Percentiles rank a stretch among this genome's conserved stretches.
Evolutionary conservation across 1,139 yeast species (phyloP).

Genomic region (Diutina neorugosa): DNA sequence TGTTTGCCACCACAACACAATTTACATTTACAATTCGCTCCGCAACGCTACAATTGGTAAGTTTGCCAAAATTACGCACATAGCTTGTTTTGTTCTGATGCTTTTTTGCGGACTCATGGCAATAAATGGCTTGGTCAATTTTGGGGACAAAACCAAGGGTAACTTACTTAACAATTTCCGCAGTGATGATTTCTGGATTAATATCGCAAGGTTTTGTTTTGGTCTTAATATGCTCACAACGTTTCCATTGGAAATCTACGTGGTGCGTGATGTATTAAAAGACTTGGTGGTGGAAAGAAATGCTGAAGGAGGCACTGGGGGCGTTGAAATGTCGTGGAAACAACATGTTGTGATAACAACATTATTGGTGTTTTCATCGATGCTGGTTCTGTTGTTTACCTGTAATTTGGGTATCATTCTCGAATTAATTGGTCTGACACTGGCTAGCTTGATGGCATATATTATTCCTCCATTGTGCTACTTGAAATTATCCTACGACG

Average conservation of each 20-base stretch:
- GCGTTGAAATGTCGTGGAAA: slow-evolving; percentile 27
- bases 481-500: slow-evolving; percentile 47
- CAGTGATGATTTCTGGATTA: slow-evolving; percentile 57
- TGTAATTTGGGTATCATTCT: slow-evolving; percentile 83
- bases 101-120: slow-evolving; percentile 73
- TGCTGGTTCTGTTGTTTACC: slow-evolving; percentile 67
- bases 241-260: slow-evolving; percentile 82
- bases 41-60: slow-evolving; percentile 63
- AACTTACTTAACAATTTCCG: slow-evolving; percentile 81
- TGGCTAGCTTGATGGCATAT: slow-evolving; percentile 88
- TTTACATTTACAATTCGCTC: slow-evolving; percentile 77
- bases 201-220: slow-evolving; percentile 81
- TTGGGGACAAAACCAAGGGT: slow-evolving; percentile 73
- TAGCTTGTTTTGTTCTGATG: slow-evolving; percentile 75
- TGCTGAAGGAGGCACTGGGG: slow-evolving; percentile 16
- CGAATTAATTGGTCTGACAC: slow-evolving; percentile 85
- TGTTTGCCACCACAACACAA: slow-evolving; percentile 91
- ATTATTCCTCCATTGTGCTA: slow-evolving; percentile 83
- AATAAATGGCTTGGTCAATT: slow-evolving; percentile 62
- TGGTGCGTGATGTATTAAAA: slow-evolving; percentile 71
- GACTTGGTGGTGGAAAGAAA: slow-evolving; percentile 37
- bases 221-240: slow-evolving; percentile 94
- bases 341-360: slow-evolving; percentile 64
- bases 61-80: slow-evolving; percentile 68
- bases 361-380: slow-evolving; percentile 51